Evolutionary conservation across 306 rosid genomes (phyloP).

Genomic region (Amphicarpaea edgeworthii): DNA sequence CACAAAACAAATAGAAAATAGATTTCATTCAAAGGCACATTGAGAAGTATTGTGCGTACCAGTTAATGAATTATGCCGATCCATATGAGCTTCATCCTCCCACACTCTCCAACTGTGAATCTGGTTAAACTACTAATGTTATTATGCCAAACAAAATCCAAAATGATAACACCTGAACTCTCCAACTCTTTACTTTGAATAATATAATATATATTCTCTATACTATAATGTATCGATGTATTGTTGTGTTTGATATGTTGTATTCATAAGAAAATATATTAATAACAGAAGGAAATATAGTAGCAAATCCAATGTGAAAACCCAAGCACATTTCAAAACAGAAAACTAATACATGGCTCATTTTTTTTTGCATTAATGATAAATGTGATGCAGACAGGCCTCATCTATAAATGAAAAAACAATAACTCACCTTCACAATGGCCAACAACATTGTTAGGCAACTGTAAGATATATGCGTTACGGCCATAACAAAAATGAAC

Average conservation of each 20-base stretch:
- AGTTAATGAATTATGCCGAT: conserved; percentile 59
- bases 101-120: conserved; percentile 95
- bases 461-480: conserved; percentile 94
- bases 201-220: too few species aligned
- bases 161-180: conserved; percentile 13
- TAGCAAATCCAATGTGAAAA: too few species aligned
- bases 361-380: neutral
- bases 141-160: conserved; percentile 43
- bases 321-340: too few species aligned
- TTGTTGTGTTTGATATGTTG: too few species aligned
- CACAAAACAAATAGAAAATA: conserved; percentile 28
- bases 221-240: too few species aligned
- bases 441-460: conserved; percentile 97
- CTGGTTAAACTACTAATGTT: conserved; percentile 61
- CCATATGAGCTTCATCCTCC: conserved; percentile 94
- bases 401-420: conserved; percentile 11
- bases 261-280: too few species aligned
- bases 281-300: too few species aligned
- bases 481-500: conserved; percentile 96
- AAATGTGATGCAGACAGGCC: conserved; percentile 6
- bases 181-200: neutral
- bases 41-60: conserved; percentile 58
- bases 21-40: conserved; percentile 4
- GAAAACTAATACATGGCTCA: too few species aligned
- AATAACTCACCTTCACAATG: conserved; percentile 81